phyloP scores from a whole-genome alignment of 1,284 basidiomycete species.

The Trametes sp. region DNA sequence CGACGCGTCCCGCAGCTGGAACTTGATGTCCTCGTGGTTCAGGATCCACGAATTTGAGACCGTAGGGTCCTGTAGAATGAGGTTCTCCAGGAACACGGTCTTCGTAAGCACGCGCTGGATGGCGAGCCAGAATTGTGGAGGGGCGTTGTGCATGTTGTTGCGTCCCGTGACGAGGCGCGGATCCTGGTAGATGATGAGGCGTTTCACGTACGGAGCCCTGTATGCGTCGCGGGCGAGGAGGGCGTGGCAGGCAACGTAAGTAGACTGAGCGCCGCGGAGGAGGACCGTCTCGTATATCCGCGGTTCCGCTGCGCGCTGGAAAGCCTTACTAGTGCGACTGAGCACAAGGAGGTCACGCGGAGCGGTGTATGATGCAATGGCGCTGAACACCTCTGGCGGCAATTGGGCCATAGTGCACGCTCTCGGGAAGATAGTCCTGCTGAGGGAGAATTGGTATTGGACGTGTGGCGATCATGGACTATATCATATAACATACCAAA shows the following conservation, averaged over 20 bases:
- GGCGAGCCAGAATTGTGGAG: conserved; percentile 38
- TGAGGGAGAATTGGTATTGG: too few species aligned
- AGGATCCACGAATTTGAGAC: conserved; percentile 39
- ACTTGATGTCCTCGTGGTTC: conserved; percentile 31
- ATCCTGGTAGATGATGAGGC: conserved; percentile 39
- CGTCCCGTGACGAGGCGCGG: conserved; percentile 23
- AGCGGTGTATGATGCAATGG: conserved; percentile 34
- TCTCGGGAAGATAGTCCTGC: background rate
- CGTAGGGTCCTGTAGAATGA: conserved; percentile 37
- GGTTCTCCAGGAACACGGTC: conserved; percentile 37
- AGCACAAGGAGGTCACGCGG: conserved; percentile 36
- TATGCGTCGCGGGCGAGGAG: conserved; percentile 29
- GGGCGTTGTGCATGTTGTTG: conserved; percentile 22
- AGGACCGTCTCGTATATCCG: conserved; percentile 37
- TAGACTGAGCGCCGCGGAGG: conserved; percentile 34
- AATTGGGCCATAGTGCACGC: conserved; percentile 27
- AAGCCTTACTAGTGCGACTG: conserved; percentile 34
- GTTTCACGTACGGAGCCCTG: conserved; percentile 39
- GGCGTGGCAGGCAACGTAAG: conserved; percentile 33
- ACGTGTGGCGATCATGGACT: too few species aligned
- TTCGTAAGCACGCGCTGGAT: conserved; percentile 36
- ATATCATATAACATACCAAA: too few species aligned
- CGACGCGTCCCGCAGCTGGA: conserved; percentile 39
- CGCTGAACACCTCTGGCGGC: conserved; percentile 35
- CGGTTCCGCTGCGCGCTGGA: conserved; percentile 40